Percentiles rank a stretch among this genome's conserved stretches.
phyloP scores from a whole-genome alignment of 2,329 filamentous ascomycete genomes.

The Apiospora pterosperma region DNA sequence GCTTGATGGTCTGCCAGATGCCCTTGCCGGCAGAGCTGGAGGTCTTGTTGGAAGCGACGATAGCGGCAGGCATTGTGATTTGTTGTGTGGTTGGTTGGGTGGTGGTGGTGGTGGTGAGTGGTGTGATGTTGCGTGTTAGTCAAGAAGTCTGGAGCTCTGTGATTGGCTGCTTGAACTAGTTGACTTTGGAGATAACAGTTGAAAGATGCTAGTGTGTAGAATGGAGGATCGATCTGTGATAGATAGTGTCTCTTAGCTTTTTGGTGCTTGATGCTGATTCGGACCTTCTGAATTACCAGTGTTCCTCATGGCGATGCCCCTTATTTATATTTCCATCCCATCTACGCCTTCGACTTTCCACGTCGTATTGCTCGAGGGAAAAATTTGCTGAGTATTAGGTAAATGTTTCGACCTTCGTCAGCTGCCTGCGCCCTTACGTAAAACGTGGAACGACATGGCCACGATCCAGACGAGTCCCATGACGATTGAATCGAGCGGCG shows the following conservation, averaged over 20 bases:
- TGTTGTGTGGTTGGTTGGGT: not conserved
- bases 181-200: not conserved
- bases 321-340: not conserved
- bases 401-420: not conserved
- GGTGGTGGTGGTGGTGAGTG: not conserved
- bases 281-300: not conserved
- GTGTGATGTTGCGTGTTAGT: slow-evolving; percentile 1
- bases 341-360: not conserved
- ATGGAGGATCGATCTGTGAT: not conserved
- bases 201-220: not conserved
- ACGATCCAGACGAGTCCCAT: not conserved
- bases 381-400: not conserved
- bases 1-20: slow-evolving; percentile 9
- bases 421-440: not conserved
- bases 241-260: too few species aligned
- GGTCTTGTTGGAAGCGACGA: not conserved
- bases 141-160: not conserved
- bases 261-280: not conserved
- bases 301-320: not conserved
- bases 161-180: not conserved
- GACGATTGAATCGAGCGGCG: not conserved
- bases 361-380: not conserved
- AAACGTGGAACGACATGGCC: not conserved
- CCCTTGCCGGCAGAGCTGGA: not conserved
- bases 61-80: not conserved